A percentile compares a stretch with the other conserved stretches of the same genome.
These are phyloP conservation scores for Naganishia sp. DNA, from an alignment of 1,284 basidiomycete genomes.

Conservation along the genomic window DNA sequence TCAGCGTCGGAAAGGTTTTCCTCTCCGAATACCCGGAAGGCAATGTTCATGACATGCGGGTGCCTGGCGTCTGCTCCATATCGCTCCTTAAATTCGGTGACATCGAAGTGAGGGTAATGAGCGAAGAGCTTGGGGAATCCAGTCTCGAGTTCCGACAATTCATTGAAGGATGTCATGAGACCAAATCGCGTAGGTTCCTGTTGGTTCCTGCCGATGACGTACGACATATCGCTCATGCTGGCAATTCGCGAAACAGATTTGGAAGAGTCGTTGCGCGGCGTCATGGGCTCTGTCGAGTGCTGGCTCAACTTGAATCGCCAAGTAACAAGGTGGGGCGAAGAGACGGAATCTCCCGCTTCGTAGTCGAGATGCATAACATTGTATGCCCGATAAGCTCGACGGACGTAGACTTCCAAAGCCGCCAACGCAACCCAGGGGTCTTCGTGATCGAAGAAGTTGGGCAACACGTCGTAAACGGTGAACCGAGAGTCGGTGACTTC, in stretches of 20 bases:
- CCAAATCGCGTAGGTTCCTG: slow-evolving; percentile 84
- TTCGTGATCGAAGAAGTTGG: slow-evolving; percentile 86
- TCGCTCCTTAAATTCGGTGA: slow-evolving; percentile 69
- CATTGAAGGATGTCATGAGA: slow-evolving; percentile 84
- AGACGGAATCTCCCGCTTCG: slow-evolving; percentile 84
- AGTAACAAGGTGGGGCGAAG: slow-evolving; percentile 74
- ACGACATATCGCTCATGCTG: slow-evolving; percentile 90
- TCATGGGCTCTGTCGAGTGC: slow-evolving; percentile 77
- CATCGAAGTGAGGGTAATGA: slow-evolving; percentile 62
- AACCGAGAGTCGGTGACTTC: slow-evolving; percentile 96
- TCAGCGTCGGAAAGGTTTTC: slow-evolving; percentile 75
- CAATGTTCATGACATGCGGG: slow-evolving; percentile 92
- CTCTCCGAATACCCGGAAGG: slow-evolving; percentile 77
- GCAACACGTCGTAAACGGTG: slow-evolving; percentile 95
- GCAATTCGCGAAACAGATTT: slow-evolving; percentile 64
- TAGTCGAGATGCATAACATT: slow-evolving; percentile 89
- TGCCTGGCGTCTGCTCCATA: slow-evolving; percentile 71
- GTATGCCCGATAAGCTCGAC: slow-evolving; percentile 90
- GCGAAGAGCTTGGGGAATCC: slow-evolving; percentile 74
- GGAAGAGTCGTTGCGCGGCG: slow-evolving; percentile 66
- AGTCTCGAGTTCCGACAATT: slow-evolving; percentile 67
- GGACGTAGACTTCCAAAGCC: slow-evolving; percentile 92
- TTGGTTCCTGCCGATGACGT: slow-evolving; percentile 76
- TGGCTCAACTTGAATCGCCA: slow-evolving; percentile 91
- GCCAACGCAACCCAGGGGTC: slow-evolving; percentile 86